These are phyloP conservation scores for Malus hybrid DNA, from an alignment of 331 rosid genomes.

Conservation along the genomic window DNA sequence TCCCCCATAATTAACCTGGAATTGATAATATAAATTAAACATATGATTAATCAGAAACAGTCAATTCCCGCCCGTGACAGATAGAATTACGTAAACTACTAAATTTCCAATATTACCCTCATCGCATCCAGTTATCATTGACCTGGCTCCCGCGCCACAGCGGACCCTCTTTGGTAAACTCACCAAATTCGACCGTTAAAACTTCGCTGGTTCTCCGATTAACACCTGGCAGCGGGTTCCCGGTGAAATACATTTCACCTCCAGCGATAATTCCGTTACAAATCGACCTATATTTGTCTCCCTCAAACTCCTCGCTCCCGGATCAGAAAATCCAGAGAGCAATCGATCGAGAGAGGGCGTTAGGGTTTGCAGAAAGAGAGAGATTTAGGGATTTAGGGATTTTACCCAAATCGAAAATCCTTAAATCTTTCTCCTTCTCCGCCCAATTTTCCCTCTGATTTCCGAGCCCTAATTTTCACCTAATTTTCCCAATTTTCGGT, in stretches of 20 bases:
- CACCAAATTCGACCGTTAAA: too few species aligned
- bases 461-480: background rate
- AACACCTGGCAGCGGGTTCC: background rate
- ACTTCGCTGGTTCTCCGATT: background rate
- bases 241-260: background rate
- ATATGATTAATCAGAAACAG: background rate
- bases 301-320: background rate
- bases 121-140: background rate
- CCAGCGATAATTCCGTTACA: conserved; percentile 6
- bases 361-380: background rate
- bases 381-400: background rate
- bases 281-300: background rate
- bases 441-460: background rate
- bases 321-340: background rate
- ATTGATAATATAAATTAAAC: too few species aligned
- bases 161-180: too few species aligned
- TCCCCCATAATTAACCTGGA: too few species aligned
- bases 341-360: background rate
- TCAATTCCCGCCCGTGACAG: background rate
- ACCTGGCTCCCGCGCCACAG: background rate
- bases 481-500: background rate
- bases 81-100: too few species aligned
- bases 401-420: background rate
- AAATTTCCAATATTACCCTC: background rate
- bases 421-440: background rate